A percentile compares a stretch with the other conserved stretches of the same genome.
Conservation (phyloP, 306 rosid genomes). For the Hylodesmum podocarpum region DNA sequence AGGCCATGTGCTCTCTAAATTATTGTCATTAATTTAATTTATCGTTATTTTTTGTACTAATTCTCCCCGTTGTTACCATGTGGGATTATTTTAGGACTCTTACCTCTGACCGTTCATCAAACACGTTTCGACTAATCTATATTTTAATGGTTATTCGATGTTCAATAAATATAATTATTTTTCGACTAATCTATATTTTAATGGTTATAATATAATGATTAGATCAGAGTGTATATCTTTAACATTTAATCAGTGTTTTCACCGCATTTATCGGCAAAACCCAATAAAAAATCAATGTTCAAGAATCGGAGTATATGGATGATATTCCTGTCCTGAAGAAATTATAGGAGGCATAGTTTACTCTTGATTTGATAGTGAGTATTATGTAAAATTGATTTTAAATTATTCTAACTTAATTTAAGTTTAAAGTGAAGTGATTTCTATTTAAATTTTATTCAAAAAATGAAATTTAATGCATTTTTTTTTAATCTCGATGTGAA, state of each 20-base stretch:
- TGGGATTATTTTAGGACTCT: background rate
- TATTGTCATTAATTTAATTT: conserved; percentile 36
- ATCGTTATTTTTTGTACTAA: background rate
- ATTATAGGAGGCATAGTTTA: too few relatives aligned
- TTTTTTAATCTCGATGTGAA: background rate
- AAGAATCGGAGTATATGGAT: too few relatives aligned
- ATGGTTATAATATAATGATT: too few relatives aligned
- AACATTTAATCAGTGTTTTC: background rate
- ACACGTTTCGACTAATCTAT: background rate
- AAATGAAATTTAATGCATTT: background rate
- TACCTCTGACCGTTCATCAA: too few relatives aligned
- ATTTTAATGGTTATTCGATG: background rate
- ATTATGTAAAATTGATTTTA: background rate
- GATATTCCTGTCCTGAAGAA: too few relatives aligned
- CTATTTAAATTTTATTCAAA: too few relatives aligned
- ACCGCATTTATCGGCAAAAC: background rate
- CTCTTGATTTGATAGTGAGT: too few relatives aligned
- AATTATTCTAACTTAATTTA: too few relatives aligned
- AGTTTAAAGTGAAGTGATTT: background rate
- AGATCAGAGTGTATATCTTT: too few relatives aligned
- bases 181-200: too few relatives aligned
- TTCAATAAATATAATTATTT: background rate
- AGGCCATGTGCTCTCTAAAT: conserved; percentile 31
- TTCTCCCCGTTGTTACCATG: background rate
- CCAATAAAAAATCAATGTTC: background rate